A percentile compares a stretch with the other conserved stretches of the same genome.
Evolutionary conservation across 306 rosid species (phyloP).

Genomic region (Trifolium fragiferum): DNA sequence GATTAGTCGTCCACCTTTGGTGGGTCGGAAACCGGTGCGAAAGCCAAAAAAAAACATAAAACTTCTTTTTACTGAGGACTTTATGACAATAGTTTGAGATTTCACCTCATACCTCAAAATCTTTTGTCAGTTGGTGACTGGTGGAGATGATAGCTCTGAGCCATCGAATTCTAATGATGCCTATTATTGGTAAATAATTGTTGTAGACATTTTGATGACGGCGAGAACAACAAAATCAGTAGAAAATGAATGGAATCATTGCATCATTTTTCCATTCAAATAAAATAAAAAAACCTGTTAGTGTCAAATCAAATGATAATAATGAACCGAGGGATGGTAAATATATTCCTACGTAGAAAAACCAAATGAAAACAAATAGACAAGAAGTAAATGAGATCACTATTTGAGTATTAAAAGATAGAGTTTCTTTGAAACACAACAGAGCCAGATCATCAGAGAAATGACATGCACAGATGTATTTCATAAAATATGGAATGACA

Average conservation of each 20-base stretch:
- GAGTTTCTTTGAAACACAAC: constrained; percentile 25
- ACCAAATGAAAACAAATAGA: not conserved
- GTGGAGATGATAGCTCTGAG: constrained; percentile 60
- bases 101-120: constrained; percentile 11
- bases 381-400: constrained; percentile 7
- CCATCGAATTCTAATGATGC: constrained; percentile 61
- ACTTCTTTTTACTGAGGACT: not conserved
- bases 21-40: too few species aligned
- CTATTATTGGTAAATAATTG: constrained; percentile 9
- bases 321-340: constrained; percentile 1
- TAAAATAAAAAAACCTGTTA: constrained; percentile 3
- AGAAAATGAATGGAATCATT: not conserved
- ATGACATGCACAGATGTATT: constrained; percentile 9
- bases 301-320: not conserved
- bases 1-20: too few species aligned
- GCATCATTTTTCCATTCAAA: not conserved
- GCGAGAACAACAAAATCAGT: not conserved
- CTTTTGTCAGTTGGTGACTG: constrained; percentile 61
- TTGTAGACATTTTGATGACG: constrained; percentile 3
- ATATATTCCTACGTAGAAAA: not conserved
- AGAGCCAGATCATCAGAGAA: constrained; percentile 6
- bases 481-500: constrained; percentile 17
- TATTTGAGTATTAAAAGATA: constrained; percentile 24
- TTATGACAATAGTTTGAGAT: constrained; percentile 31
- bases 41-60: too few species aligned